Conservation (phyloP, 148 eudicot species). For the Suaeda aralocaspica region DNA sequence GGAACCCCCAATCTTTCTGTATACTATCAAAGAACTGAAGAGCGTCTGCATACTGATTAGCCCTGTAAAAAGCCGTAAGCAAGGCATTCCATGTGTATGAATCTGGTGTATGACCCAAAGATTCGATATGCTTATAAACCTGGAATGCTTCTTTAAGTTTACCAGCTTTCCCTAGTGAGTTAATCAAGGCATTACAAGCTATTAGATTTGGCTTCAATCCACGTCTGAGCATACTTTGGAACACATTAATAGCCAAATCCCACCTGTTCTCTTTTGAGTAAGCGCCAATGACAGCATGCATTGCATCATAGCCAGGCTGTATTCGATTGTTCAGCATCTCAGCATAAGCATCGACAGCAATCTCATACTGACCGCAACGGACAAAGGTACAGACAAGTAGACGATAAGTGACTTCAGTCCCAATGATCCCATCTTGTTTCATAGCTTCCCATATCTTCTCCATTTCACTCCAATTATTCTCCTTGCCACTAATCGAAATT, state of each 20-base stretch:
- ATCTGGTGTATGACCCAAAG: conserved; percentile 51
- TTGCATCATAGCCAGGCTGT: conserved; percentile 39
- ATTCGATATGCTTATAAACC: conserved; percentile 40
- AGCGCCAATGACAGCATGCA: conserved; percentile 64
- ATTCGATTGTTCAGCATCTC: conserved; percentile 56
- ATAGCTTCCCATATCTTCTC: conserved; percentile 49
- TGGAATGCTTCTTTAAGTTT: conserved; percentile 44
- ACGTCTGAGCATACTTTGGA: conserved; percentile 39
- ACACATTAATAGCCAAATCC: conserved; percentile 46
- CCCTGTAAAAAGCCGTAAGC: conserved; percentile 55
- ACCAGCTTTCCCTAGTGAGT: conserved; percentile 59
- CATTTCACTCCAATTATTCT: conserved; percentile 46
- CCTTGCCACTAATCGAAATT: conserved; percentile 50
- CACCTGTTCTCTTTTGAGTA: conserved; percentile 59
- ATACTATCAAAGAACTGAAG: conserved; percentile 57
- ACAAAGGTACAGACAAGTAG: conserved; percentile 56
- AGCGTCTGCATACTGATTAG: conserved; percentile 47
- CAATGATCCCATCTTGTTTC: conserved; percentile 39
- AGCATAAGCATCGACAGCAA: conserved; percentile 58
- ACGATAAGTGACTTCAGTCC: conserved; percentile 54
- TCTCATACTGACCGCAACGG: conserved; percentile 53
- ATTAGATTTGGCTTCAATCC: conserved; percentile 55
- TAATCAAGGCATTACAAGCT: conserved; percentile 58
- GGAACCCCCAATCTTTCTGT: conserved; percentile 24
- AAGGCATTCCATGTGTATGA: conserved; percentile 70